A percentile compares a stretch with the other conserved stretches of the same genome.
Conservation (phyloP, 164 flowering plant species). For the Pachysandra terminalis region DNA sequence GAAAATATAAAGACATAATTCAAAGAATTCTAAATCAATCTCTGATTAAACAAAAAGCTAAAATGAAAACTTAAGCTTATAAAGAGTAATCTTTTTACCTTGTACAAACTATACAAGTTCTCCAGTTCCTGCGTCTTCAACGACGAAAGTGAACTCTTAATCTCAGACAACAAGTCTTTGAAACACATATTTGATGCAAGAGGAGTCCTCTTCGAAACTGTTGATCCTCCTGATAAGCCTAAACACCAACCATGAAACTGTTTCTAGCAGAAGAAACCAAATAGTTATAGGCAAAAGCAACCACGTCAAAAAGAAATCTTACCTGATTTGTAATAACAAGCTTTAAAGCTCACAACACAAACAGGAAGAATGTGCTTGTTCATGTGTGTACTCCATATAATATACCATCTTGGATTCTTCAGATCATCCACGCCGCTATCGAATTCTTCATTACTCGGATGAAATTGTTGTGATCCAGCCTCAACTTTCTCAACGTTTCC, state of each 20-base stretch:
- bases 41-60: neutral
- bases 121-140: constrained; percentile 13
- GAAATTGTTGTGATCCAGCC: constrained; percentile 37
- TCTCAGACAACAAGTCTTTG: constrained; percentile 25
- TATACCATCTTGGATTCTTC: constrained; percentile 40
- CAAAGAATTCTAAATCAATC: neutral
- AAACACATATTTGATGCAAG: constrained; percentile 12
- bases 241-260: neutral
- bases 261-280: neutral
- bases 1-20: neutral
- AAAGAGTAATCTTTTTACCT: constrained; percentile 1
- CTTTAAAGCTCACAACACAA: constrained; percentile 50
- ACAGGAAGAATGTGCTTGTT: constrained; percentile 54
- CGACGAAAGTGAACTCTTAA: constrained; percentile 21
- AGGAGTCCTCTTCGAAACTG: neutral
- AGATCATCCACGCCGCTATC: constrained; percentile 61
- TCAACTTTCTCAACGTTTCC: constrained; percentile 53
- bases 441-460: constrained; percentile 38
- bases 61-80: neutral
- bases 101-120: constrained; percentile 6
- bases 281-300: neutral
- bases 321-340: constrained; percentile 28
- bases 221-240: constrained; percentile 11
- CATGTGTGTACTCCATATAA: constrained; percentile 55
- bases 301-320: neutral